phyloP scores from a whole-genome alignment of 371 early-diverging fungal species.

The Mucor mucedo region DNA sequence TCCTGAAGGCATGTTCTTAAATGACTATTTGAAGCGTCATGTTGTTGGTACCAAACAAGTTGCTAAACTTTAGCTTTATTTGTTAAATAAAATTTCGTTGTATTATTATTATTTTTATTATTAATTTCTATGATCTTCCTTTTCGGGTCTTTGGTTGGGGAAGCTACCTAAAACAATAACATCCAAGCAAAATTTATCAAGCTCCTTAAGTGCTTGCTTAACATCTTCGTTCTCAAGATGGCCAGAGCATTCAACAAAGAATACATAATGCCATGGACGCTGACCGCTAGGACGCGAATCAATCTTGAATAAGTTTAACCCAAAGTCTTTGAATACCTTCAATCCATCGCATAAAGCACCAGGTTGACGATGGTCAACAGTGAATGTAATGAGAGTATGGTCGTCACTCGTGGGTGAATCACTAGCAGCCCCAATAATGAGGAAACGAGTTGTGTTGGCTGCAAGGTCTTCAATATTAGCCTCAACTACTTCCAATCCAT shows the following conservation, averaged over 20 bases:
- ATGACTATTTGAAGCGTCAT: constrained; percentile 76
- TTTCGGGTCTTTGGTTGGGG: constrained; percentile 70
- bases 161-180: constrained; percentile 84
- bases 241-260: constrained; percentile 88
- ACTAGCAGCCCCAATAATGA: constrained; percentile 80
- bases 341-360: constrained; percentile 90
- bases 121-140: constrained; percentile 5
- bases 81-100: background rate
- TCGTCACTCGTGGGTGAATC: constrained; percentile 77
- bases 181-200: constrained; percentile 77
- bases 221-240: constrained; percentile 75
- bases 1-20: constrained; percentile 77
- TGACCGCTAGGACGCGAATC: constrained; percentile 88
- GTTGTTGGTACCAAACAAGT: constrained; percentile 34
- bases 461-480: constrained; percentile 75
- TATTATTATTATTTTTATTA: background rate
- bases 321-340: constrained; percentile 79
- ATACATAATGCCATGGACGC: constrained; percentile 90
- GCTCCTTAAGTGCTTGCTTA: constrained; percentile 61
- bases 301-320: constrained; percentile 88
- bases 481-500: constrained; percentile 77
- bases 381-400: constrained; percentile 82
- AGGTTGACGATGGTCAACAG: constrained; percentile 89
- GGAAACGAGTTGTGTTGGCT: constrained; percentile 91
- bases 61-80: constrained; percentile 13